Percentiles rank a stretch among this genome's conserved stretches.
phyloP scores from a whole-genome alignment of 345 rosid species.

The Syzygium aqueum region DNA sequence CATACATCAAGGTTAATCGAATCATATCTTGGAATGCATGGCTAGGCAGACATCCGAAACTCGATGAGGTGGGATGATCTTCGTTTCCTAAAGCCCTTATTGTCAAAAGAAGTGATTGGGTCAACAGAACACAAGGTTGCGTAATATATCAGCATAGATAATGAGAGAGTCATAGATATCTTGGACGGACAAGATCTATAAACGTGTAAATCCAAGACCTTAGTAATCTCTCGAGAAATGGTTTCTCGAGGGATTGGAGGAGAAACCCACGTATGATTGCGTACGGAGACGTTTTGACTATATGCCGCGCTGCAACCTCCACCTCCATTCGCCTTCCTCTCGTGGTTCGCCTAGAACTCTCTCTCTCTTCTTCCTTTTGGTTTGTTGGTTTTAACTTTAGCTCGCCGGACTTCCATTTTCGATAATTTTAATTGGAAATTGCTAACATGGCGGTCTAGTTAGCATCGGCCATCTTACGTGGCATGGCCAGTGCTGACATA shows the following conservation, averaged over 20 bases:
- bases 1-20: fast-evolving
- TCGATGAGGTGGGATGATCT: background rate
- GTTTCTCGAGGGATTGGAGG: background rate
- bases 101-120: background rate
- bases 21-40: background rate
- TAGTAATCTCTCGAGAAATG: background rate
- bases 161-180: background rate
- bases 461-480: too few species aligned
- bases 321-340: background rate
- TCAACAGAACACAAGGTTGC: background rate
- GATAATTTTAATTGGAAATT: too few species aligned
- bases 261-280: too few species aligned
- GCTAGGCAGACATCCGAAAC: too few species aligned
- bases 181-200: background rate
- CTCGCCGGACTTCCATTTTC: too few species aligned
- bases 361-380: too few species aligned
- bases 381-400: too few species aligned
- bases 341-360: too few species aligned
- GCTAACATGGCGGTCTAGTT: too few species aligned
- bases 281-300: background rate
- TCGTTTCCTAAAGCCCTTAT: background rate
- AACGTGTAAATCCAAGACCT: background rate
- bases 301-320: background rate
- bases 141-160: background rate
- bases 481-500: too few species aligned